These are phyloP conservation scores for Ophiostoma piceae DNA, from an alignment of 2,329 filamentous ascomycete genomes.

Conservation along the genomic window DNA sequence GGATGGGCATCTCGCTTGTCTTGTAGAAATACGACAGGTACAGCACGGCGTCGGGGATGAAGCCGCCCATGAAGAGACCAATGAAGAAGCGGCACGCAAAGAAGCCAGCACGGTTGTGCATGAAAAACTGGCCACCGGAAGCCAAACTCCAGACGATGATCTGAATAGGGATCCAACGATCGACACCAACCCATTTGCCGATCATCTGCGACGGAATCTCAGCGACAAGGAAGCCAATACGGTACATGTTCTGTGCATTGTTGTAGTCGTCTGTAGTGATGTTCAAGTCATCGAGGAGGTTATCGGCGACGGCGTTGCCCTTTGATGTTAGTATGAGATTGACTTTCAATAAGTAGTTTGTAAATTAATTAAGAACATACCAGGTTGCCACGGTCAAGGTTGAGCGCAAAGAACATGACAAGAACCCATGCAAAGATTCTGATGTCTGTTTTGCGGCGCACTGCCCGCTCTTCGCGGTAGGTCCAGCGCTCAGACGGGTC, in stretches of 20 bases:
- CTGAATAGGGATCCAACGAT: constrained; percentile 36
- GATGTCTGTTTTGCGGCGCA: constrained; percentile 45
- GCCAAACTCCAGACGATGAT: constrained; percentile 35
- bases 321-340: background rate
- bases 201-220: constrained; percentile 60
- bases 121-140: constrained; percentile 30
- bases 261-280: constrained; percentile 45
- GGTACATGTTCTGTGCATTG: constrained; percentile 50
- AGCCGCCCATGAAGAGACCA: constrained; percentile 34
- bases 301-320: constrained; percentile 35
- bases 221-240: constrained; percentile 48
- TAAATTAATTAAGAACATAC: background rate
- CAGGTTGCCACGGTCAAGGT: constrained; percentile 38
- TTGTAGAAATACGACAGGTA: constrained; percentile 38
- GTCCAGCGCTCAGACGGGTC: constrained; percentile 55
- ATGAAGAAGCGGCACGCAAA: constrained; percentile 30
- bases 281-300: constrained; percentile 32
- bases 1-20: constrained; percentile 33
- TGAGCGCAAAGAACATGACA: constrained; percentile 37
- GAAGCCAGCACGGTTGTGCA: constrained; percentile 29
- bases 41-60: constrained; percentile 35
- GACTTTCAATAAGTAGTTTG: background rate
- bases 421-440: constrained; percentile 34
- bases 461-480: constrained; percentile 49
- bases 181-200: constrained; percentile 44